Evolutionary conservation across 306 rosid species (phyloP).

Genomic region (Quercus aquifolioides): DNA sequence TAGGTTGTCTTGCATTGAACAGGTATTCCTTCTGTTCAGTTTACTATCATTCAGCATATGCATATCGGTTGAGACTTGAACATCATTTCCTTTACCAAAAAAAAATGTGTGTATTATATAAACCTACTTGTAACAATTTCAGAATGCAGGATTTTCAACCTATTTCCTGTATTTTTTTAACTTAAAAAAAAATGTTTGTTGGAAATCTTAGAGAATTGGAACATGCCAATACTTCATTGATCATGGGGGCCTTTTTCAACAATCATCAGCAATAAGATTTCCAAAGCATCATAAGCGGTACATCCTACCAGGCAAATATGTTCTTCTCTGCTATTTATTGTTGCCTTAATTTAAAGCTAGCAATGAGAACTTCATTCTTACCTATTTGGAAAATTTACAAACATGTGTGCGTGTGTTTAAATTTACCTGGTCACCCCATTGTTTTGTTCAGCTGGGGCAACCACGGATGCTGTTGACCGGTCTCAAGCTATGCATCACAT

Average conservation of each 20-base stretch:
- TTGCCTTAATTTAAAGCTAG: background rate
- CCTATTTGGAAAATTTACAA: background rate
- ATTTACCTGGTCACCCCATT: background rate
- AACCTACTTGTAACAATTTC: background rate
- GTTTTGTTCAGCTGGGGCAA: conserved; percentile 10
- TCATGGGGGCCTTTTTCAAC: conserved; percentile 17
- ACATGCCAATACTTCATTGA: conserved; percentile 24
- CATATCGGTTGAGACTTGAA: background rate
- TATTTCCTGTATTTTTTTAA: background rate
- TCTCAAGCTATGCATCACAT: conserved; percentile 4
- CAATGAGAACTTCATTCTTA: background rate
- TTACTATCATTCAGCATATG: background rate
- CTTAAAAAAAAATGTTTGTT: background rate
- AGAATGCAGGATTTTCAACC: background rate
- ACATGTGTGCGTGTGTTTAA: background rate
- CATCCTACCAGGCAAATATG: conserved; percentile 31
- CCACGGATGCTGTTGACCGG: conserved; percentile 11
- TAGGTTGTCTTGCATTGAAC: conserved; percentile 24
- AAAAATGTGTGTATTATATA: background rate
- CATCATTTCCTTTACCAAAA: too few relatives aligned
- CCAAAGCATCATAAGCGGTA: conserved; percentile 33
- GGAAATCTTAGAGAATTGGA: conserved; percentile 19
- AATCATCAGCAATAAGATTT: conserved; percentile 13
- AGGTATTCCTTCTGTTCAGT: conserved; percentile 13
- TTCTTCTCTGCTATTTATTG: background rate